These are phyloP conservation scores for Silene vulgaris DNA, from an alignment of 179 eudicot genomes.

Conservation along the genomic window DNA sequence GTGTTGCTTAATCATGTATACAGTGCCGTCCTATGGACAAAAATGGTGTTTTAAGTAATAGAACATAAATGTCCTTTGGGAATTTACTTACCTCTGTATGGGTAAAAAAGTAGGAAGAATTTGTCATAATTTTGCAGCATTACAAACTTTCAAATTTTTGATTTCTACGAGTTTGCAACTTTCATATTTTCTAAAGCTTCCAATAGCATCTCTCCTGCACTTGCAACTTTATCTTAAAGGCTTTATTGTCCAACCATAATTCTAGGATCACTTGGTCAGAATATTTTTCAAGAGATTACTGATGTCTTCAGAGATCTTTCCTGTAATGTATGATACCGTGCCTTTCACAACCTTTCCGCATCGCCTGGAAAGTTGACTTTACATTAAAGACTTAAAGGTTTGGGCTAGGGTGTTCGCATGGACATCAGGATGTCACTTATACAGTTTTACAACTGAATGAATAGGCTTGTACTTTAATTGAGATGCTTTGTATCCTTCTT, in stretches of 20 bases:
- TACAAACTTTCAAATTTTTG: neutral
- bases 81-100: too few relatives aligned
- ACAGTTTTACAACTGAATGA: neutral
- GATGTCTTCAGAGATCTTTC: neutral
- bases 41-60: too few relatives aligned
- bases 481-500: neutral
- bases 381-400: too few relatives aligned
- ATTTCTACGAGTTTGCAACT: slow-evolving; percentile 1
- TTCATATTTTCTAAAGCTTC: neutral
- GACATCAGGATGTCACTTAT: neutral
- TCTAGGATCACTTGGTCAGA: neutral
- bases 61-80: too few relatives aligned
- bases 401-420: neutral
- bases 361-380: neutral
- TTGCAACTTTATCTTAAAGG: neutral
- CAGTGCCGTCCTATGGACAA: too few relatives aligned
- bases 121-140: neutral
- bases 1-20: neutral
- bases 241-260: neutral
- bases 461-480: neutral
- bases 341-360: neutral
- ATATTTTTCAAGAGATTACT: neutral
- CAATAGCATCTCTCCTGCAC: neutral
- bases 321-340: neutral
- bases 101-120: neutral